These are phyloP conservation scores for Lasiosphaeria miniovina DNA, from an alignment of 495 filamentous ascomycete species.

Conservation along the genomic window DNA sequence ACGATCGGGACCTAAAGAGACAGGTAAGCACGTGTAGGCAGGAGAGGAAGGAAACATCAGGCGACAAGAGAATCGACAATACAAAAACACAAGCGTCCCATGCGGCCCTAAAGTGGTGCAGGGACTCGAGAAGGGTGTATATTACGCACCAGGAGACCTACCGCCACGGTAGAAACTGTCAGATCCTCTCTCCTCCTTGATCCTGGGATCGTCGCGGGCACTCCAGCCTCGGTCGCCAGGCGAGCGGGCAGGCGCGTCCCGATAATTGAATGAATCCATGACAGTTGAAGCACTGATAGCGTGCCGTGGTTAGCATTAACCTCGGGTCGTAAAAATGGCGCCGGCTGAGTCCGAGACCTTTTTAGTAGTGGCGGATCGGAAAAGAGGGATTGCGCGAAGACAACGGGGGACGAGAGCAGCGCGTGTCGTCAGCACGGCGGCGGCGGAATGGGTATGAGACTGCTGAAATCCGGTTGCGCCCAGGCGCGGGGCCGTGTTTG, in stretches of 20 bases:
- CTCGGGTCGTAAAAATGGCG: neutral
- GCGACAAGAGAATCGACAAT: neutral
- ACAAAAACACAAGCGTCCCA: neutral
- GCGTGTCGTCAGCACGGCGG: neutral
- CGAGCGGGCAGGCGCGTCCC: conserved; percentile 46
- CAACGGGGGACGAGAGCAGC: neutral
- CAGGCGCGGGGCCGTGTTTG: conserved; percentile 18
- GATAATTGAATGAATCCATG: conserved; percentile 49
- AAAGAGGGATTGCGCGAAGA: neutral
- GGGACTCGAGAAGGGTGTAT: conserved; percentile 13
- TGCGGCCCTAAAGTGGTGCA: conserved; percentile 10
- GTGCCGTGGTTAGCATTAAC: neutral
- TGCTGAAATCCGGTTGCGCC: conserved; percentile 4
- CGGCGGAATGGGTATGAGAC: too few species aligned
- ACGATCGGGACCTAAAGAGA: conserved; percentile 37
- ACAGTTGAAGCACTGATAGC: neutral
- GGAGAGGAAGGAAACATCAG: neutral
- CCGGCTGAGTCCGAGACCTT: neutral
- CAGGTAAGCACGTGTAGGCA: conserved; percentile 6
- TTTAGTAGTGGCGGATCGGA: neutral
- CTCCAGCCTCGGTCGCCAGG: conserved; percentile 49
- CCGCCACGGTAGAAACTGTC: conserved; percentile 54
- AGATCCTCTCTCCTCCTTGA: conserved; percentile 43
- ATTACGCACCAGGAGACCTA: conserved; percentile 53
- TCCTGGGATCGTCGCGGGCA: conserved; percentile 45